Percentiles rank a stretch among this genome's conserved stretches.
Evolutionary conservation across 495 filamentous ascomycete genomes (phyloP).

Genomic region (Acidiella bohemica): DNA sequence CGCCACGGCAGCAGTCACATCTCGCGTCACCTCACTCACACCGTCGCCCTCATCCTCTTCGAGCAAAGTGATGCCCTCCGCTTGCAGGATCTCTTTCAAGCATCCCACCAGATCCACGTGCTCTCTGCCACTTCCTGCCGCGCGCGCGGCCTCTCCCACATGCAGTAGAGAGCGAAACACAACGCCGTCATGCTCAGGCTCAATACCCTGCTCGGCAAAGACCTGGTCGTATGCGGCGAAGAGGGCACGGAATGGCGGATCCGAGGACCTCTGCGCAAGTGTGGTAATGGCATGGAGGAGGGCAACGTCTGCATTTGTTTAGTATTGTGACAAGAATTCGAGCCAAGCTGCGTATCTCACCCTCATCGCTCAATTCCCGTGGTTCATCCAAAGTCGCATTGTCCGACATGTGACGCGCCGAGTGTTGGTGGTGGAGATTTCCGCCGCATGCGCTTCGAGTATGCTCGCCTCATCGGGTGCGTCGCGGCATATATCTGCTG

Average conservation of each 20-base stretch:
- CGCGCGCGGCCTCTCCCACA: constrained; percentile 44
- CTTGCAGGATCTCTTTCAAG: constrained; percentile 50
- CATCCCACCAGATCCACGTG: constrained; percentile 43
- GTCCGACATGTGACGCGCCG: constrained; percentile 16
- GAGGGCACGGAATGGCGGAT: constrained; percentile 61
- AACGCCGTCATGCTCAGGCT: constrained; percentile 56
- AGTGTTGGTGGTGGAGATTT: constrained; percentile 1
- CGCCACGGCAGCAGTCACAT: background rate
- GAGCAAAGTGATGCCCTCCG: constrained; percentile 45
- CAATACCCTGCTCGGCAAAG: constrained; percentile 49
- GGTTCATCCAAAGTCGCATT: constrained; percentile 29
- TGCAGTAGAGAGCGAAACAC: constrained; percentile 70
- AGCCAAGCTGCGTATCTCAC: constrained; percentile 31
- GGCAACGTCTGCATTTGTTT: constrained; percentile 43
- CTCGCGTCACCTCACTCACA: constrained; percentile 20
- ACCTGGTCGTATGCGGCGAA: constrained; percentile 68
- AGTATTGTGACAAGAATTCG: background rate
- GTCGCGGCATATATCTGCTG: constrained; percentile 6
- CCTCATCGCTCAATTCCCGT: constrained; percentile 48
- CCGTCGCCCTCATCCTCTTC: constrained; percentile 23
- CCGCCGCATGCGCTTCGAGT: constrained; percentile 20
- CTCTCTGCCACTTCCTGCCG: constrained; percentile 16
- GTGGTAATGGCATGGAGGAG: constrained; percentile 65
- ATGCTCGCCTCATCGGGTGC: constrained; percentile 18
- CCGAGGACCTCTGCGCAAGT: constrained; percentile 51